phyloP scores from a whole-genome alignment of 2,329 filamentous ascomycete genomes.

The Thyridium curvatum region DNA sequence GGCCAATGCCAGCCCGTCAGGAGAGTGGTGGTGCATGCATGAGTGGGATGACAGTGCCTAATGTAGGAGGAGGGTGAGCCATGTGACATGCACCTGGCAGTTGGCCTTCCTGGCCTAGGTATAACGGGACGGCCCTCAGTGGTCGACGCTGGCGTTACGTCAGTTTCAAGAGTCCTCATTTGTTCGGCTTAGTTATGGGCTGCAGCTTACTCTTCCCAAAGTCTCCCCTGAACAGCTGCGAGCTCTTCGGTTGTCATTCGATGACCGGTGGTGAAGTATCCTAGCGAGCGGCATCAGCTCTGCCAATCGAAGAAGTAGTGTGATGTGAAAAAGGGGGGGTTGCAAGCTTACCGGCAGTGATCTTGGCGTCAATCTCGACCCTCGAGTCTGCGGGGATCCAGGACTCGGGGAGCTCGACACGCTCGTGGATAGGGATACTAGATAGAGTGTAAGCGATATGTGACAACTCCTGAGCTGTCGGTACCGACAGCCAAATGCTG shows the following conservation, averaged over 20 bases:
- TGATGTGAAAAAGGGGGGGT: constrained; percentile 1
- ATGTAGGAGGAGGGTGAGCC: no score
- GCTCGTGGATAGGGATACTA: constrained; percentile 78
- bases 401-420: constrained; percentile 86
- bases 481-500: constrained; percentile 4
- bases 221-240: constrained; percentile 76
- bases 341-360: constrained; percentile 69
- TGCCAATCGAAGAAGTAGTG: constrained; percentile 4
- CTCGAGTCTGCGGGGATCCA: constrained; percentile 91
- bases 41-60: no score
- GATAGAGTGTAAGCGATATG: constrained; percentile 2
- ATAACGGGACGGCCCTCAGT: constrained; percentile 16
- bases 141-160: constrained; percentile 18
- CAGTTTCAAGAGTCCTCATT: constrained; percentile 15
- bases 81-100: no score
- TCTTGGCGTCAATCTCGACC: constrained; percentile 99
- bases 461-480: not conserved
- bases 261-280: constrained; percentile 81
- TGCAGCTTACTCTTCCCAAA: constrained; percentile 72
- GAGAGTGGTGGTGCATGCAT: no score
- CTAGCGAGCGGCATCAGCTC: constrained; percentile 24
- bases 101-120: no score
- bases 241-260: constrained; percentile 84
- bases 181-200: constrained; percentile 3
- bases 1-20: no score